Percentiles rank a stretch among this genome's conserved stretches.
Conservation (phyloP, 257 asterid genomes). For the Fraxinus anomala region DNA sequence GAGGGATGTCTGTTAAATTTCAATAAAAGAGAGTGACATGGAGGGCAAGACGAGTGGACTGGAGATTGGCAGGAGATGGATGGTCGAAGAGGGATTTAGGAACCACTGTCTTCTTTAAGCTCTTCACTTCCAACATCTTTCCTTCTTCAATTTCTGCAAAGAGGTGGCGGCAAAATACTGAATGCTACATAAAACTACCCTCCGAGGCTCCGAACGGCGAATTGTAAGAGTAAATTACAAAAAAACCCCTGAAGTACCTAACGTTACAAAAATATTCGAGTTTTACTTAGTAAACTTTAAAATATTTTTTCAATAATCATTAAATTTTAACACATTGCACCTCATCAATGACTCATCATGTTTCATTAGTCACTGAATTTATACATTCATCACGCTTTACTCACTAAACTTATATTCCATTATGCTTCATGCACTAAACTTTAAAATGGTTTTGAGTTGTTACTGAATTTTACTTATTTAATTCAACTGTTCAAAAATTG, state of each 20-base stretch:
- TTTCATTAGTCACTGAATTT: no score
- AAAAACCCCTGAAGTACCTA: background rate
- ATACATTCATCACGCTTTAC: no score
- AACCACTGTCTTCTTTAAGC: conserved; percentile 66
- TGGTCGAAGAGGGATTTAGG: conserved; percentile 63
- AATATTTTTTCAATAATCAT: no score
- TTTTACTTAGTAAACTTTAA: no score
- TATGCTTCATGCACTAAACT: no score
- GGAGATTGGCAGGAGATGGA: conserved; percentile 82
- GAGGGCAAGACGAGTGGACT: conserved; percentile 86
- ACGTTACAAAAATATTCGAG: no score
- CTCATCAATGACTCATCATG: no score
- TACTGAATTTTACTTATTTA: no score
- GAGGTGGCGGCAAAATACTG: background rate
- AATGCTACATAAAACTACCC: background rate
- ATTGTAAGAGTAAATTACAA: background rate
- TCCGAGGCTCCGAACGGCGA: background rate
- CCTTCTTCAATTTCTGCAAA: background rate
- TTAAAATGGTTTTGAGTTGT: no score
- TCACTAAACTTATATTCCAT: no score
- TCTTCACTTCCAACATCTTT: conserved; percentile 71
- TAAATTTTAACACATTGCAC: no score
- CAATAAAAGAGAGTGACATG: conserved; percentile 35
- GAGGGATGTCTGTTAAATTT: background rate
- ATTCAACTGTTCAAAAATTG: no score